Conservation (phyloP, 495 filamentous ascomycete genomes). For the Aspergillus wentii region DNA sequence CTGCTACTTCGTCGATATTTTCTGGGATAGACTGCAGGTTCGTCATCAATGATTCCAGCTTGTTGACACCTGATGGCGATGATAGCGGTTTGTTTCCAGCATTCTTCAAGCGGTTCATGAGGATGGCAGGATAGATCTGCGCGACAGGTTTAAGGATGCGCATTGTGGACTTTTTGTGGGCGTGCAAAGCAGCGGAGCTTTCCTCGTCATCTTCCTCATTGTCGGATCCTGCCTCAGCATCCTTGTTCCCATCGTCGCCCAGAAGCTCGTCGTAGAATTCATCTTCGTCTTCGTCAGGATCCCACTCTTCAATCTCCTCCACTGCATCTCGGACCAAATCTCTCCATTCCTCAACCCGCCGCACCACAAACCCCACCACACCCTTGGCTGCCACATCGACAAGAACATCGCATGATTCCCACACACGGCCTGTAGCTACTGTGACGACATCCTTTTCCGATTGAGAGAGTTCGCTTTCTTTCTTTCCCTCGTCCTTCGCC, state of each 20-base stretch:
- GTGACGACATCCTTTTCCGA: constrained; percentile 35
- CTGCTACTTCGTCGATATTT: constrained; percentile 44
- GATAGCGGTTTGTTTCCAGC: constrained; percentile 11
- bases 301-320: constrained; percentile 81
- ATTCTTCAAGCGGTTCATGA: constrained; percentile 31
- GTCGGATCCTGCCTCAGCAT: constrained; percentile 29
- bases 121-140: constrained; percentile 37
- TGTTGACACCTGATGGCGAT: constrained; percentile 10
- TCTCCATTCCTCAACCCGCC: constrained; percentile 60
- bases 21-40: constrained; percentile 36
- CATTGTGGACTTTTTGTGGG: constrained; percentile 32
- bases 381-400: constrained; percentile 58
- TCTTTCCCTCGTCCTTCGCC: constrained; percentile 19
- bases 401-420: constrained; percentile 68
- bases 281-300: constrained; percentile 58
- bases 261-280: constrained; percentile 43
- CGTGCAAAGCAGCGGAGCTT: constrained; percentile 24
- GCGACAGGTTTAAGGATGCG: constrained; percentile 37
- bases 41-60: constrained; percentile 26
- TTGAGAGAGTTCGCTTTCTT: constrained; percentile 20
- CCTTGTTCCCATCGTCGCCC: constrained; percentile 30
- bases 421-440: constrained; percentile 43
- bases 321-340: constrained; percentile 75
- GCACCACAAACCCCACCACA: constrained; percentile 54
- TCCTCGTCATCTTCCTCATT: constrained; percentile 21